Conservation (phyloP, 306 rosid genomes). For the Citrullus mucosospermus region DNA sequence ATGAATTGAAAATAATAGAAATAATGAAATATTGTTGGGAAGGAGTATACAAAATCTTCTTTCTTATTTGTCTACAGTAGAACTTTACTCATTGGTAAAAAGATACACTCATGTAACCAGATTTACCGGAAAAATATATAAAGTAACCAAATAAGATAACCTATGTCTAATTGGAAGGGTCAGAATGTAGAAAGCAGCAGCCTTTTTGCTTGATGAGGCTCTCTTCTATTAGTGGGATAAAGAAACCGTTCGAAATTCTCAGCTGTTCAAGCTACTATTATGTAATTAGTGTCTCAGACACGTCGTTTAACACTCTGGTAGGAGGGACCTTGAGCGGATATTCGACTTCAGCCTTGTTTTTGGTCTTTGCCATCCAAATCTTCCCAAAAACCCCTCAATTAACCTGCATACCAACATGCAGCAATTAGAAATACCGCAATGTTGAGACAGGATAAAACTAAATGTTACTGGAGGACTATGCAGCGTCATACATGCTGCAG, state of each 20-base stretch:
- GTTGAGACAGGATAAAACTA: not conserved
- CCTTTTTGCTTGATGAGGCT: not conserved
- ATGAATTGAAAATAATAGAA: not conserved
- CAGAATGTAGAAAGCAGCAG: not conserved
- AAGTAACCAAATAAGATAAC: not conserved
- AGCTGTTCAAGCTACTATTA: not conserved
- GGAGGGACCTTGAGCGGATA: constrained; percentile 15
- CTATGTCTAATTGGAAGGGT: not conserved
- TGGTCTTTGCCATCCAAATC: constrained; percentile 65
- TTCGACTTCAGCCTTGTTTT: constrained; percentile 19
- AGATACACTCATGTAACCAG: not conserved
- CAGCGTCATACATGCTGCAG: constrained; percentile 60
- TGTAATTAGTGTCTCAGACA: constrained; percentile 7
- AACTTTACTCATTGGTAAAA: not conserved
- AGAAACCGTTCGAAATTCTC: not conserved
- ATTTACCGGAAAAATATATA: not conserved
- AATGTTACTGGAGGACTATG: not conserved
- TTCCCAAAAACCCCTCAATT: constrained; percentile 79
- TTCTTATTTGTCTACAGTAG: not conserved
- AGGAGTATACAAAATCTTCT: constrained; percentile 1
- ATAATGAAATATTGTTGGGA: not conserved
- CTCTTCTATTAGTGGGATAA: not conserved
- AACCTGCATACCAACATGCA: constrained; percentile 33
- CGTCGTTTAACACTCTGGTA: constrained; percentile 8
- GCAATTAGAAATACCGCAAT: not conserved